phyloP scores from a whole-genome alignment of 805 yeast genomes.

The Cyberlindnera euphorbiiphila region DNA sequence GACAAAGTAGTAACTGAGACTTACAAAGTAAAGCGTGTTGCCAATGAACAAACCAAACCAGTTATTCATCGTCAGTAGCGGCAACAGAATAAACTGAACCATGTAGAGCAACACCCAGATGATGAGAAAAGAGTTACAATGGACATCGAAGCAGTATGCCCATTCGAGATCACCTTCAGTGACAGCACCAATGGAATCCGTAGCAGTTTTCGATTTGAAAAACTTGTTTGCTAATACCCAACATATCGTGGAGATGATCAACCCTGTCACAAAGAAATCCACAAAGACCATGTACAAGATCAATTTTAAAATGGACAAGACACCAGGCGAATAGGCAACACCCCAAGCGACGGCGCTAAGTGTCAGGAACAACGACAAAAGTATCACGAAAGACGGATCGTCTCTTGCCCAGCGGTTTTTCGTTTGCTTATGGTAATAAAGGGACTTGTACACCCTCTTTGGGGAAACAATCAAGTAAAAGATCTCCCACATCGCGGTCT shows the following conservation, averaged over 20 bases:
- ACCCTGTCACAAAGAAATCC: constrained; percentile 73
- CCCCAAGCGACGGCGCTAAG: constrained; percentile 91
- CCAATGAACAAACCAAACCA: constrained; percentile 73
- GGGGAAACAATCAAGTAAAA: constrained; percentile 70
- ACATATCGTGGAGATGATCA: constrained; percentile 61
- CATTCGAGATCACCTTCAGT: constrained; percentile 62
- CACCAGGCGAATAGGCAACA: constrained; percentile 64
- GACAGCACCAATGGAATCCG: constrained; percentile 27
- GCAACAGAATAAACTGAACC: constrained; percentile 69
- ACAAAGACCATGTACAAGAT: constrained; percentile 79
- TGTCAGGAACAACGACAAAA: constrained; percentile 61
- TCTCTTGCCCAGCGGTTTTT: constrained; percentile 83
- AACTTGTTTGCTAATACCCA: constrained; percentile 72
- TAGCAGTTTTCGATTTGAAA: constrained; percentile 39
- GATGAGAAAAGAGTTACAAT: constrained; percentile 82
- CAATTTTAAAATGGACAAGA: constrained; percentile 58
- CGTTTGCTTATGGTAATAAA: constrained; percentile 79
- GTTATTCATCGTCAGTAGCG: constrained; percentile 60
- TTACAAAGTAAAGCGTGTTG: constrained; percentile 69
- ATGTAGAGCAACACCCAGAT: constrained; percentile 77
- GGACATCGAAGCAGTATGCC: constrained; percentile 94
- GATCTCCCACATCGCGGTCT: constrained; percentile 92
- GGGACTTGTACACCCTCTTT: constrained; percentile 72
- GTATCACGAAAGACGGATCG: constrained; percentile 83
- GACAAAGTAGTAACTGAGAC: constrained; percentile 71